Percentiles rank a stretch among this genome's conserved stretches.
These are phyloP conservation scores for Elsinoe necatrix DNA, from an alignment of 2,329 filamentous ascomycete species.

Conservation along the genomic window DNA sequence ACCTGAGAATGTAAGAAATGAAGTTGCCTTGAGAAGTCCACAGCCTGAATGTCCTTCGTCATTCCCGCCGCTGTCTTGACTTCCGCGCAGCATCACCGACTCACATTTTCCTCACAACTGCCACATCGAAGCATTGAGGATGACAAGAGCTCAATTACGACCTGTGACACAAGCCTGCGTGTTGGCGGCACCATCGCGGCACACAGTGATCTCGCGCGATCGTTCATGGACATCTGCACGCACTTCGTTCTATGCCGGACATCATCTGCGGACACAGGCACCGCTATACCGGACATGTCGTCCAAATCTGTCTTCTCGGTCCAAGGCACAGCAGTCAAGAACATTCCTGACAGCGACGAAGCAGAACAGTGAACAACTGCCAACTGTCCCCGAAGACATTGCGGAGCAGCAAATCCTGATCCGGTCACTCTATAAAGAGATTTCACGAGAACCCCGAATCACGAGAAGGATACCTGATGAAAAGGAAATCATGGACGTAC, in stretches of 20 bases:
- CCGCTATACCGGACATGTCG: neutral
- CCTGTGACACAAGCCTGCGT: neutral
- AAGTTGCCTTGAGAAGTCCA: constrained; percentile 9
- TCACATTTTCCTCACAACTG: neutral
- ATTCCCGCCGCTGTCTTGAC: constrained; percentile 6
- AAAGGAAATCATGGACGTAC: constrained; percentile 12
- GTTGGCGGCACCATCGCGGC: neutral
- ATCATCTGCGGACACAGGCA: neutral
- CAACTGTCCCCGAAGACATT: constrained; percentile 1
- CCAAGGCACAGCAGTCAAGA: neutral
- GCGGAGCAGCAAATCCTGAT: constrained; percentile 14
- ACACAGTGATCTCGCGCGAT: neutral
- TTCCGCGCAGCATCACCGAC: neutral
- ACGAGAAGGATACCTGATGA: constrained; percentile 17
- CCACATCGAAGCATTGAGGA: neutral
- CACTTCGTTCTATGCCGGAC: neutral
- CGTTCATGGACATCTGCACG: neutral
- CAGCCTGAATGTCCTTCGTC: constrained; percentile 12
- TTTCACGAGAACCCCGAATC: constrained; percentile 13
- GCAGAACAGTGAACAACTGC: neutral
- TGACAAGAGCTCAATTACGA: neutral
- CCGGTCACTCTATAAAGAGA: constrained; percentile 3
- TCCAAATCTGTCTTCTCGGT: neutral
- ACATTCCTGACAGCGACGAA: neutral
- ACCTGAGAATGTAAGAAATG: neutral